Conservation (phyloP, 768 basidiomycete genomes). For the Mycena pura region DNA sequence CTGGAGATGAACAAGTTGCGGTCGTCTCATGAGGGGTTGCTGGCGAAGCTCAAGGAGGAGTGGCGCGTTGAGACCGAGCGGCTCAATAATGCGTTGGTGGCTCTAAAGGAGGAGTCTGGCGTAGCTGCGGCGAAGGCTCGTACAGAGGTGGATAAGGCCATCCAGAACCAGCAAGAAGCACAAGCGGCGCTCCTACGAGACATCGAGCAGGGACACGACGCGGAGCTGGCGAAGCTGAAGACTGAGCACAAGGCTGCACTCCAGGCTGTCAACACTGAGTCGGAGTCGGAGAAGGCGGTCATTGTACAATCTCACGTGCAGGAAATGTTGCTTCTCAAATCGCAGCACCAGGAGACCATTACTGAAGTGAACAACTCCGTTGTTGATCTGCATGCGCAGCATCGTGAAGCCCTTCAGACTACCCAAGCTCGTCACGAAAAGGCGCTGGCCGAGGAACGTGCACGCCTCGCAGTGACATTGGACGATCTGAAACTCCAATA, state of each 20-base stretch:
- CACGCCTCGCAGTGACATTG: constrained; percentile 49
- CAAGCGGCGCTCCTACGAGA: constrained; percentile 62
- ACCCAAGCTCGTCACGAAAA: constrained; percentile 42
- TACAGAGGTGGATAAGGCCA: constrained; percentile 55
- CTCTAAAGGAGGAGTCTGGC: constrained; percentile 52
- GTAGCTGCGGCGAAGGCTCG: constrained; percentile 44
- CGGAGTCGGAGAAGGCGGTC: constrained; percentile 45
- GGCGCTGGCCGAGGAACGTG: constrained; percentile 54
- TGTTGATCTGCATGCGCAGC: constrained; percentile 44
- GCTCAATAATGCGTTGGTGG: constrained; percentile 49
- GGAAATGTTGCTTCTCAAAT: constrained; percentile 45
- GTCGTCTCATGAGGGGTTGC: constrained; percentile 60
- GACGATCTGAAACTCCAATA: constrained; percentile 60
- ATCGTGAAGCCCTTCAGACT: constrained; percentile 45
- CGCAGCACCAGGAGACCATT: constrained; percentile 57
- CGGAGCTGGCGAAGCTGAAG: constrained; percentile 58
- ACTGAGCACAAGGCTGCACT: constrained; percentile 53
- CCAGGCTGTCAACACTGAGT: constrained; percentile 32
- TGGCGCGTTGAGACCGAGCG: constrained; percentile 57
- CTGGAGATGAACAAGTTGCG: constrained; percentile 66
- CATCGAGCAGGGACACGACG: constrained; percentile 61
- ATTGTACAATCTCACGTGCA: constrained; percentile 51
- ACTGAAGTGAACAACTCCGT: constrained; percentile 48
- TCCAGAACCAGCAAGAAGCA: constrained; percentile 58
- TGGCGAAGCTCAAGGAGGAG: constrained; percentile 62